Evolutionary conservation across 1,139 yeast species (phyloP).

Genomic region (Kodamaea derodonti): DNA sequence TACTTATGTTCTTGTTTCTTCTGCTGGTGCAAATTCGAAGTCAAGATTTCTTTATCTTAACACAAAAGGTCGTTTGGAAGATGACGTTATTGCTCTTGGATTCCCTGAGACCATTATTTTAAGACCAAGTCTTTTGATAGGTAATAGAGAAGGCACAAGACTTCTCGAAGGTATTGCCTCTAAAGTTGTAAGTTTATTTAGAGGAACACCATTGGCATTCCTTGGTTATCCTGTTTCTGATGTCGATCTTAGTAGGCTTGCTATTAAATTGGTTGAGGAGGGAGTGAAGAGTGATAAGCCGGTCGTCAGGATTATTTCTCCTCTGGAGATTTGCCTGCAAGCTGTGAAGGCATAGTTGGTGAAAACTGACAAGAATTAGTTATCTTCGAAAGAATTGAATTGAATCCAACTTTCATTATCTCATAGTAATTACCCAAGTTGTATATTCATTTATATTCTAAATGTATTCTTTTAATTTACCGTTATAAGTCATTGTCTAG

Average conservation of each 20-base stretch:
- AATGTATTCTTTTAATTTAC: too few relatives aligned
- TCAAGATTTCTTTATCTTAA: conserved; percentile 53
- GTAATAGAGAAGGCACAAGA: conserved; percentile 42
- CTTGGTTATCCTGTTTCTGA: conserved; percentile 1
- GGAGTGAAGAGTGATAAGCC: not conserved
- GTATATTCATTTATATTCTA: too few relatives aligned
- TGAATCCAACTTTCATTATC: too few relatives aligned
- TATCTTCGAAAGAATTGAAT: too few relatives aligned
- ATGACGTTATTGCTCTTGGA: conserved; percentile 50
- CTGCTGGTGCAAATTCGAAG: conserved; percentile 51
- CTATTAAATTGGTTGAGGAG: not conserved
- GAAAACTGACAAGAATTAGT: too few relatives aligned
- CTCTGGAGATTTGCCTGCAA: not conserved
- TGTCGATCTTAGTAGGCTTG: not conserved
- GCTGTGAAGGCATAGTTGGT: not conserved
- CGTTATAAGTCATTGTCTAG: too few relatives aligned
- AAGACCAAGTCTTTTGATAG: conserved; percentile 67
- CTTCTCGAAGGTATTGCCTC: not conserved
- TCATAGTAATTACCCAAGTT: too few relatives aligned
- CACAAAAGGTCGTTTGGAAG: conserved; percentile 64
- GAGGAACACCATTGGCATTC: conserved; percentile 1
- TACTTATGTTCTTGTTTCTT: conserved; percentile 61
- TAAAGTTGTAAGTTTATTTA: not conserved
- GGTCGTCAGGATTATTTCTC: not conserved
- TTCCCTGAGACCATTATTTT: conserved; percentile 68